Percentiles rank a stretch among this genome's conserved stretches.
Conservation (phyloP, 805 yeast species). For the Yarrowia sp. region DNA sequence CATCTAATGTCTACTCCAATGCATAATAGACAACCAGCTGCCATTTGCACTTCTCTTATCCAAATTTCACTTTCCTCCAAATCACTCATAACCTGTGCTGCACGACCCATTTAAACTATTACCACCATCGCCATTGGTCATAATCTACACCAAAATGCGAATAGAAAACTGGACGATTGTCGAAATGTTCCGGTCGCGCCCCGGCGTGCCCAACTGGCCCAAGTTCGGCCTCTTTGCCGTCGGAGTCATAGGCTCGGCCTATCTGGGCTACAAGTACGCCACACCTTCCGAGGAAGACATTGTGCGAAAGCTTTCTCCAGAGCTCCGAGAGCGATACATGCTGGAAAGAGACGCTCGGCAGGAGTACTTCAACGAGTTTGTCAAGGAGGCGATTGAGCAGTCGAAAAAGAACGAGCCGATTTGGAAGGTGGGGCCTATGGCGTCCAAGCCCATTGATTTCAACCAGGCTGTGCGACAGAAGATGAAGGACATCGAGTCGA, state of each 20-base stretch:
- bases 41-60: too few relatives aligned
- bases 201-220: conserved; percentile 27
- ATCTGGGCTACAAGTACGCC: conserved; percentile 10
- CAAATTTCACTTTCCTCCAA: neutral
- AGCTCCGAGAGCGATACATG: conserved; percentile 24
- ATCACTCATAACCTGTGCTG: neutral
- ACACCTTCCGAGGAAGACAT: conserved; percentile 24
- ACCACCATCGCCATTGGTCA: conserved; percentile 15
- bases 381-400: conserved; percentile 23
- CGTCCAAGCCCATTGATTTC: conserved; percentile 13
- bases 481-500: conserved; percentile 23
- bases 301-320: conserved; percentile 15
- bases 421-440: conserved; percentile 26
- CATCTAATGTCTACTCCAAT: too few relatives aligned
- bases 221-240: conserved; percentile 23
- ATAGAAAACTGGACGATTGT: conserved; percentile 17
- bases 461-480: conserved; percentile 12
- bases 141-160: neutral
- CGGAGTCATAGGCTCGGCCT: conserved; percentile 3
- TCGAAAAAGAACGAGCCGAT: conserved; percentile 22
- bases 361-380: conserved; percentile 25
- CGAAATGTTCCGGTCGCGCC: conserved; percentile 25
- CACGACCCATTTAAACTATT: neutral
- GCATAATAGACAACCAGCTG: too few relatives aligned
- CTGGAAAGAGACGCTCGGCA: conserved; percentile 20